Evolutionary conservation across 1,284 basidiomycete species (phyloP), one percentile per base, ranked within the genome.

Genomic region (Flammula alnicola): DNA sequence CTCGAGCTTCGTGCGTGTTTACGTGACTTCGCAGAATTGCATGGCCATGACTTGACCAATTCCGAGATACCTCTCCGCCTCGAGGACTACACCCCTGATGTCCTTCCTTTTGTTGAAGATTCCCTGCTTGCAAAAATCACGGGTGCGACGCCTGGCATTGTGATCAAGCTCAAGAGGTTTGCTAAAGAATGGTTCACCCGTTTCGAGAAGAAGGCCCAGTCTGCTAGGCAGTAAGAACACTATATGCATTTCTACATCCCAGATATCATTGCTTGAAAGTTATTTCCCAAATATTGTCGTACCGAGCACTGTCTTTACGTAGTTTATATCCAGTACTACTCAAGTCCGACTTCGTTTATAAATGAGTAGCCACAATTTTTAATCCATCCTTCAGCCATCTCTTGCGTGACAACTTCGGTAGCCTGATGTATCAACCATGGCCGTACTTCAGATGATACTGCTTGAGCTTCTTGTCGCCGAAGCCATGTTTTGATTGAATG

Each of bases 361-460:
- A 36, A 36, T 16, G 20, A 36, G 10, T 36, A 36, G 25, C 53
- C 53, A 50, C 56, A 56, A 42, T 58, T 55, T 40, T 19, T 32
- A 27, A 61, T 53, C 49, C 53, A 61, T 19, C 51, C 54, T 33
- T 22, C 8, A 27, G 60, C 56, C 51, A 50, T 55, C 22, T 57
- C 48, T 4, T 36, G 19, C 26, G 57, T 59, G 11, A 63, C 47
- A 17, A 43, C 11, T 4, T 42, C 14, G 1, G 23, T 36, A 14
- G 60, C 60, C 36, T 55, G 52, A 30, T 61, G 51, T 33, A 63
- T 58, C 1, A 59, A 31, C 59, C 59, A 59, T 11, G 59, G 57
- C 10, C 51, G 23, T 23, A 45, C 20, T 31, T 53, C 50, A 25
- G 49, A 39, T 5, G 25, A 11, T 0, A 36, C 42, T 3, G 47